Base-by-base conservation (phyloP, 306 rosid genomes). In the Acmispon strigosus region DNA sequence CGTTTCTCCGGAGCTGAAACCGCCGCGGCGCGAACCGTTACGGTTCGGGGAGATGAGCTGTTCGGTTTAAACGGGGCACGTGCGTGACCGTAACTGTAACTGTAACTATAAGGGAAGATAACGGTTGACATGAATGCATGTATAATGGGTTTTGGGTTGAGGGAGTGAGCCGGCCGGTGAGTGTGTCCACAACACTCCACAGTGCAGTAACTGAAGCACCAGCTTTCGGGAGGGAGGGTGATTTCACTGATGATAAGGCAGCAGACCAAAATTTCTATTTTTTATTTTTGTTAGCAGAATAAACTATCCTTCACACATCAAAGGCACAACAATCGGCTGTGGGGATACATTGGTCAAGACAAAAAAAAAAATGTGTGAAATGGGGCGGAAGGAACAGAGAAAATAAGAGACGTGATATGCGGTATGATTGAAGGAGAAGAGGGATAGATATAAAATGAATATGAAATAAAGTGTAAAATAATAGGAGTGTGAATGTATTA, bases 1-100 rank as follows among this genome's bases (percentile, higher is more conserved):
- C 97, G 89, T 84, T 84, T 90, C 42, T 80, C 94, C 0, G 90
- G 84, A 15, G 87, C 52, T 6, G 91, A 76, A 60, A 84, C 84
- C 6, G 92, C 82, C 14, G 89, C 81, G 42, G 89, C 81, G 45
- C 86, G 83, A 68, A 87, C 76, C 43, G 74, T 19, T 15, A 62
- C 49, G 63, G 69, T 61, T 65, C 74, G 76, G 49, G 82, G 74
- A 53, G 72, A 20, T 7, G 67, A 43, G 22, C 70, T 60, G 80
- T 78, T 76, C 14, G 74, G 12, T 56, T 75, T 68, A 77, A 86
- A 85, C 4, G 80, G 73, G 20, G 54, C 4, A 29, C 66, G 36
- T 63, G 73, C 10, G 70, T 29, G 32, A 16, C 56, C 6, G 70
- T 36, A 49, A 14, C 58, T 22, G 66, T 54, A 45, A 49, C 24